Base-by-base conservation (phyloP, 2,329 filamentous ascomycete genomes). In the Cladophialophora immunda region DNA sequence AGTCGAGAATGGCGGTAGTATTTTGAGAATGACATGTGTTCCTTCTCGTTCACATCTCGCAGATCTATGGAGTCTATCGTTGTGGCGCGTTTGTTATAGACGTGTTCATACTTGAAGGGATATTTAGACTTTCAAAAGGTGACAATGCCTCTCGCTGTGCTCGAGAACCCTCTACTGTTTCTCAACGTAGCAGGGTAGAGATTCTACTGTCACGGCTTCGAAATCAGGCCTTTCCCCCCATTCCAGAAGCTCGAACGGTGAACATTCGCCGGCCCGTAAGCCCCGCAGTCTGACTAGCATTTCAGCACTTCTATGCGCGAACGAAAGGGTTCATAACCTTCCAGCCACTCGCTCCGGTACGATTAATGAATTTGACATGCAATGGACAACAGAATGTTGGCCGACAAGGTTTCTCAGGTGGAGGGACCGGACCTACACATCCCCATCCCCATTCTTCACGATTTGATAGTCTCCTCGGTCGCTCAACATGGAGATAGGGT, bases 1-100 rank as follows among this genome's bases (percentile, higher is more conserved):
- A 56, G 53, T 56, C 57, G 7, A 66, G 64, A 41, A 66, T 66
- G 64, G 58, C 64, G 17, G 64, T 66, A 11, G 58, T 66, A 1
- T 66, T 65, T 45, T 65, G 29, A 30, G 62, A 34, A 11, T 36
- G 9, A 52, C 29, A 41, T n/a, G 19, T n/a, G 9, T 47, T 13
- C 25, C 32, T 11, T 45, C 15, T 19, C 8, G 38, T 2, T 19
- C 15, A 19, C 17, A n/a, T 50, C 19, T 27, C 5, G 45, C 17
- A 25, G 45, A 50, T 50, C 9, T 15, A 13, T 27, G 4, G 38
- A n/a, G 4, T 5, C 22, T 50, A 3, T 41, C 15, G n/a, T 9
- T 11, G 27, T 27, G 7, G 19, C 22, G 4, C 4, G 8, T 50
- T 25, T 50, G 9, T 13, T 15, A 25, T 11, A 50, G 11, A 50